These are phyloP conservation scores for Fusarium drepaniforme DNA, from an alignment of 2,329 filamentous ascomycete genomes.

Conservation along the genomic window DNA sequence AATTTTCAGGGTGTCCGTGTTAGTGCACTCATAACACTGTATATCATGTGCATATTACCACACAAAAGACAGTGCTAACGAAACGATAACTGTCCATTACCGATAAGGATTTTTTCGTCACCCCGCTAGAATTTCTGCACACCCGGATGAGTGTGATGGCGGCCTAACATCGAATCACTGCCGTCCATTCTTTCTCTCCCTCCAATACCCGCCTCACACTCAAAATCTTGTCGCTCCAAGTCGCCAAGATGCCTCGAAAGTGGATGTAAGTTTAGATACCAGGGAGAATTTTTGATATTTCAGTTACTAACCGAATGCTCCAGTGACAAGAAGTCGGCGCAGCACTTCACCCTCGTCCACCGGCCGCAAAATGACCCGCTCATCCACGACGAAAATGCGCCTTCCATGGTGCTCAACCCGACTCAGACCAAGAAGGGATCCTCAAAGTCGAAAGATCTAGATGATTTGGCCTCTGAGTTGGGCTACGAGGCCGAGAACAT, in stretches of 20 bases:
- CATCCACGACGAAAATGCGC: slow-evolving; percentile 91
- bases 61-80: slow-evolving; percentile 47
- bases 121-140: slow-evolving; percentile 48
- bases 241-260: slow-evolving; percentile 77
- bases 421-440: slow-evolving; percentile 57
- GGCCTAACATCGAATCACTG: slow-evolving; percentile 41
- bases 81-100: slow-evolving; percentile 42
- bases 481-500: slow-evolving; percentile 74
- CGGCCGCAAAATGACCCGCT: slow-evolving; percentile 97
- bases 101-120: slow-evolving; percentile 48
- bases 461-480: slow-evolving; percentile 82
- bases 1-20: slow-evolving; percentile 52
- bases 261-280: slow-evolving; percentile 66
- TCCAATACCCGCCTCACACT: slow-evolving; percentile 15
- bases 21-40: slow-evolving; percentile 45
- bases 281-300: not conserved
- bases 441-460: slow-evolving; percentile 72
- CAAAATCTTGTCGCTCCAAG: slow-evolving; percentile 30
- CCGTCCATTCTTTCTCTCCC: slow-evolving; percentile 6
- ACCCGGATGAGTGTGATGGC: slow-evolving; percentile 41
- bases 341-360: slow-evolving; percentile 94
- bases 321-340: slow-evolving; percentile 88
- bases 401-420: slow-evolving; percentile 90
- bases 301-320: slow-evolving; percentile 19
- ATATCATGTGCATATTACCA: rapidly evolving